phyloP scores from a whole-genome alignment of 495 filamentous ascomycete species.

The Aspergillus bridgeri region DNA sequence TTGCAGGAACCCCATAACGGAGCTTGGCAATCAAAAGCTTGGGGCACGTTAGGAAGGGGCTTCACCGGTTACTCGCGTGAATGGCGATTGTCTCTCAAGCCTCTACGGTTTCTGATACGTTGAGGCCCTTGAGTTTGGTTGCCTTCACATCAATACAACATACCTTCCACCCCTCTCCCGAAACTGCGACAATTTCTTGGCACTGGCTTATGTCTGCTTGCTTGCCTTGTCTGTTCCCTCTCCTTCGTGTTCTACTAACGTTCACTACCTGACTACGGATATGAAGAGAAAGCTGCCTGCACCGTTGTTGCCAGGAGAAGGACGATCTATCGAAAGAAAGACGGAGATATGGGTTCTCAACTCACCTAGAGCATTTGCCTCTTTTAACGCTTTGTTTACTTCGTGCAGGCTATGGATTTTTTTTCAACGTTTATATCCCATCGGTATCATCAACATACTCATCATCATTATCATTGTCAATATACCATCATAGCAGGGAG shows the following conservation, averaged over 20 bases:
- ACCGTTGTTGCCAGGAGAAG: not conserved
- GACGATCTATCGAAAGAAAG: not conserved
- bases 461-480: constrained; percentile 21
- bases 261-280: not conserved
- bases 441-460: constrained; percentile 14
- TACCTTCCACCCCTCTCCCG: not conserved
- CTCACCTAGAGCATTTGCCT: not conserved
- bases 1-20: constrained; percentile 28
- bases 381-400: constrained; percentile 9
- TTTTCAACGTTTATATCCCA: constrained; percentile 21
- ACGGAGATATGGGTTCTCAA: not conserved
- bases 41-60: constrained; percentile 21
- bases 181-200: not conserved
- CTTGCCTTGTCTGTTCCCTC: not conserved
- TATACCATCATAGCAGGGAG: constrained; percentile 32
- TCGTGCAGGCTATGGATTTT: constrained; percentile 16
- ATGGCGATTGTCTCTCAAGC: constrained; percentile 23
- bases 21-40: constrained; percentile 26
- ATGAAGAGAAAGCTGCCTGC: not conserved
- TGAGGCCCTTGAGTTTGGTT: constrained; percentile 7
- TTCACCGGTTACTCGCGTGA: constrained; percentile 25
- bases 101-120: constrained; percentile 4
- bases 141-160: not conserved
- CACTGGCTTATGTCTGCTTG: not conserved
- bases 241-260: not conserved